Base-by-base conservation (phyloP, 495 filamentous ascomycete species). In the Astrothelium macrocarpum region DNA sequence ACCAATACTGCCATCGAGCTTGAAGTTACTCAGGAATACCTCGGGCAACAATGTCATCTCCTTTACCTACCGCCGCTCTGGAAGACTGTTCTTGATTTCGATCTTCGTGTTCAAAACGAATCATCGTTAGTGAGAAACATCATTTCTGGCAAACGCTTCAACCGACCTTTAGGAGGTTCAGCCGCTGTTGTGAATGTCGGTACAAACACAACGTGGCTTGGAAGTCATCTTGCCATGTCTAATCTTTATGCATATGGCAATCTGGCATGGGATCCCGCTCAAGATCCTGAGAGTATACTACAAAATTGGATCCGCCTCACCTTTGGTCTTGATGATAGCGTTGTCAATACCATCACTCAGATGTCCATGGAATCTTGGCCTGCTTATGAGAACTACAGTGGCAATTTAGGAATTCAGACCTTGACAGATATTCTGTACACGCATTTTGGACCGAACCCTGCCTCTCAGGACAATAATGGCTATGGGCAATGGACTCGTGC, bases 401-500 rank as follows among this genome's bases (percentile, higher is more conserved):
- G 86, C 20, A 90, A 90, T 65, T 76, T 90, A 0, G 87, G 87
- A 18, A 81, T 86, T 23, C 86, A 89, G 66, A 89, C 87, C 0
- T 75, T 90, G 18, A 84, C 82, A 2, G 85, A 90, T 69, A 87
- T 89, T 62, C 72, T 85, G 1, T 81, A 80, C 65, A 82, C 78
- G 3, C 86, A 89, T 69, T 89, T 80, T 71, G 86, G 87, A 0
- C 84, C 87, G 0, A 87, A 84, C 65, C 86, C 87, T 25, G 81
- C 77, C 4, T 83, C 82, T 0, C 82, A 86, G 70, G 87, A 90
- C 68, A 76, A 78, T 65, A 90, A 89, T 70, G 79, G 81, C 12
- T 89, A 83, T 81, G 86, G 86, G 11, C 85, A 88, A 66, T 90
- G 87, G 87, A 89, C 86, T 1, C 82, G 86, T 23, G 85, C 86